Conservation (phyloP, 805 yeast genomes). For the Candida andamanensis region DNA sequence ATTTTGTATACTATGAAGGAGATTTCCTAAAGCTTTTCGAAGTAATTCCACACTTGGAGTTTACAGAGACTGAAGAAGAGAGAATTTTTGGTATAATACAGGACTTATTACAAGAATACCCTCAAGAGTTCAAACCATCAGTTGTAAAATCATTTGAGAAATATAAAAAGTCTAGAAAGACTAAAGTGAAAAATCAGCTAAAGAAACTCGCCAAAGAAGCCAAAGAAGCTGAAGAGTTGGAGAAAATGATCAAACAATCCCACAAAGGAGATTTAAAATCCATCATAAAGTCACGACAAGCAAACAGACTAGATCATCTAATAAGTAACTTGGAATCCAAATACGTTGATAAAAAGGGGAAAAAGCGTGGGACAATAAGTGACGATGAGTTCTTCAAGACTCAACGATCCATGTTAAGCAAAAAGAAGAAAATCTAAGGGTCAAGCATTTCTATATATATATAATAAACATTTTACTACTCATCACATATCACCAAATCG, state of each 20-base stretch:
- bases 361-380: constrained; percentile 36
- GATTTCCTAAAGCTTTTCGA: constrained; percentile 69
- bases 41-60: constrained; percentile 70
- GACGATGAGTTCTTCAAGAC: constrained; percentile 49
- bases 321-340: constrained; percentile 47
- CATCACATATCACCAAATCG: not conserved
- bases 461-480: no score
- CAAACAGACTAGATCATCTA: constrained; percentile 39
- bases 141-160: constrained; percentile 42
- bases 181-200: constrained; percentile 43
- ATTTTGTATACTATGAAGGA: constrained; percentile 57
- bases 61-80: constrained; percentile 52
- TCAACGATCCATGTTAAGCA: constrained; percentile 34
- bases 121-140: constrained; percentile 27
- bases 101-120: constrained; percentile 30
- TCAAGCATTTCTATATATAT: not conserved
- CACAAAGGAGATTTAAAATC: constrained; percentile 41
- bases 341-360: constrained; percentile 38
- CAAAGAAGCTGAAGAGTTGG: constrained; percentile 51
- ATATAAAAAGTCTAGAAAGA: constrained; percentile 46
- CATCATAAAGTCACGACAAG: constrained; percentile 46
- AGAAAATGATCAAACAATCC: constrained; percentile 32
- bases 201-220: constrained; percentile 60
- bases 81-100: constrained; percentile 53
- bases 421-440: constrained; percentile 4